Base-by-base conservation (phyloP, 2,329 filamentous ascomycete species). In the Pseudofabraea citricarpa region DNA sequence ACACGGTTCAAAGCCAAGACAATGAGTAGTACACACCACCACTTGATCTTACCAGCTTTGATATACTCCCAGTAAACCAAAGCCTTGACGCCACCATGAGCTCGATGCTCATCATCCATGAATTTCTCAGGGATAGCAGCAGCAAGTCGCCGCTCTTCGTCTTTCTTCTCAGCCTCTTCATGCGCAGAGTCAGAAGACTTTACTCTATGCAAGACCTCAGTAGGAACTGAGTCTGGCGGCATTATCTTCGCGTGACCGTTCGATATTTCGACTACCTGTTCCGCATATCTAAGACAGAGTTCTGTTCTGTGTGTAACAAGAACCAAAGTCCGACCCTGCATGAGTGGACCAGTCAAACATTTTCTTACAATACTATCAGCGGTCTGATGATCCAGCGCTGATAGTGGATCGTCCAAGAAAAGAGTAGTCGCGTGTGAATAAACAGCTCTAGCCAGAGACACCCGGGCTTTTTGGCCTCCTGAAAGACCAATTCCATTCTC, bases 41-140 rank as follows among this genome's bases (percentile, higher is more conserved):
- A 88, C 44, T 71, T 71, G 35, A 90, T 70, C 10, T 80, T 84
- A 2, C 90, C 90, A 5, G 89, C 87, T 62, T 81, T 85, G 65
- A 95, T 81, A 53, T 95, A 95, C 50, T 82, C 80, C 81, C 86
- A 89, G 58, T 95, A 95, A 0, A 95, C 83, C 6, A 74, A 74
- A 9, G 79, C 67, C 54, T 90, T 79, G 1, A 95, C 86, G 1
- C 85, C 81, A 15, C 90, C 89, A 47, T 87, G 76, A 1, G 77
- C 83, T 38, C 87, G 75, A 52, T 82, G 71, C 59, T 93, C 87
- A 23, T 90, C 86, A 56, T 90, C 83, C 36, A 90, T 82, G 56
- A 91, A 90, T 55, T 88, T 88, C 23, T 85, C 81, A 0, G 84
- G 81, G 10, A 81, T 67, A 0, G 77, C 78, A 8, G 43, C 39